phyloP scores from a whole-genome alignment of 1,284 basidiomycete genomes.

The Rugosomyces carneus region DNA sequence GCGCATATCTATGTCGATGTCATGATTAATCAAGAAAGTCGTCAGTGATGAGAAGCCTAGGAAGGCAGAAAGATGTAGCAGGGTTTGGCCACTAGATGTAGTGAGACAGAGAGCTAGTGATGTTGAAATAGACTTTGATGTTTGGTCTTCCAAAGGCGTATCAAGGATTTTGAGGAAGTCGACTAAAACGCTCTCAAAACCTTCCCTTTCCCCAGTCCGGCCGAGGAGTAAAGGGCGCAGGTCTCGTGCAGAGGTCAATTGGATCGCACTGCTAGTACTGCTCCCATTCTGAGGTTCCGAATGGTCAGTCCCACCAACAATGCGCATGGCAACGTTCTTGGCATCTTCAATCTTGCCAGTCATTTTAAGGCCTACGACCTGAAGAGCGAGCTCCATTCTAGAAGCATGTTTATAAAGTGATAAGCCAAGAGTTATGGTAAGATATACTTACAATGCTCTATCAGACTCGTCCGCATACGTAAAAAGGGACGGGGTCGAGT shows the following conservation, averaged over 20 bases:
- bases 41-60: slow-evolving; percentile 75
- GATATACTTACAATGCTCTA: slow-evolving; percentile 64
- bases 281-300: slow-evolving; percentile 27
- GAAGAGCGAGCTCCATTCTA: slow-evolving; percentile 92
- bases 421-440: slow-evolving; percentile 9
- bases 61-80: slow-evolving; percentile 85
- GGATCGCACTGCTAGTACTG: slow-evolving; percentile 42
- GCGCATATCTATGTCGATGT: slow-evolving; percentile 76
- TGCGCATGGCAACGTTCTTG: slow-evolving; percentile 84
- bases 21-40: slow-evolving; percentile 65
- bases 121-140: slow-evolving; percentile 31
- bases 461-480: slow-evolving; percentile 92
- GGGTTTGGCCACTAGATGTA: slow-evolving; percentile 69
- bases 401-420: slow-evolving; percentile 3
- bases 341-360: slow-evolving; percentile 92
- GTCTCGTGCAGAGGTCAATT: slow-evolving; percentile 44
- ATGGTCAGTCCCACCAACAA: slow-evolving; percentile 60
- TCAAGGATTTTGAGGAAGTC: slow-evolving; percentile 76
- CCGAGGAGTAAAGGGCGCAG: slow-evolving; percentile 48
- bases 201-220: slow-evolving; percentile 44
- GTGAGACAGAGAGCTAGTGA: slow-evolving; percentile 53
- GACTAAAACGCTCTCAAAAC: slow-evolving; percentile 75
- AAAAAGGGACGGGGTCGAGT: slow-evolving; percentile 57
- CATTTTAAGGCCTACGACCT: slow-evolving; percentile 95
- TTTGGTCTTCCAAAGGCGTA: slow-evolving; percentile 39